Conservation (phyloP, 495 filamentous ascomycete genomes). For the Venustampulla echinocandica region DNA sequence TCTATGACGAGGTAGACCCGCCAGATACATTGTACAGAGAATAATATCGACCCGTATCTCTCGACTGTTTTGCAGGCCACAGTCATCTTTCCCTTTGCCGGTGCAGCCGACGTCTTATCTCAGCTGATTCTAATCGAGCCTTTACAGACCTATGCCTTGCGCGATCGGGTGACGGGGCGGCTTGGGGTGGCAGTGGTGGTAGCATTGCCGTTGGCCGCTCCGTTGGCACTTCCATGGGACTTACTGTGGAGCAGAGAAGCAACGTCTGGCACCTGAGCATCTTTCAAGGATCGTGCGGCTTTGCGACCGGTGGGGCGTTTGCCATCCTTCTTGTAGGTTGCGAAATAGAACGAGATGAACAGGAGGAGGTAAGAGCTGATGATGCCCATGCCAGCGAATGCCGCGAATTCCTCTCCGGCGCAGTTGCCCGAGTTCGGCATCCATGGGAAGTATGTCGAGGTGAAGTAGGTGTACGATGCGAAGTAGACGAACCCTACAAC, state of each 20-base stretch:
- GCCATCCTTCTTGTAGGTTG: constrained; percentile 85
- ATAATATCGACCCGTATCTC: constrained; percentile 5
- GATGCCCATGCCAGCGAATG: constrained; percentile 85
- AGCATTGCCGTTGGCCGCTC: constrained; percentile 27
- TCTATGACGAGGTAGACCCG: background rate
- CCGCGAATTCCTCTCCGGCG: constrained; percentile 95
- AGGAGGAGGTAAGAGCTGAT: constrained; percentile 89
- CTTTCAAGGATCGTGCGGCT: constrained; percentile 38
- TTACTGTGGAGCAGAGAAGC: constrained; percentile 26
- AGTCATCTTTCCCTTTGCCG: constrained; percentile 10
- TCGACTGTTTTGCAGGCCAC: background rate
- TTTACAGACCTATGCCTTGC: constrained; percentile 49
- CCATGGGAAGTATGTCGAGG: constrained; percentile 80
- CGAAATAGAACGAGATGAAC: constrained; percentile 98
- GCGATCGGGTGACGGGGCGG: constrained; percentile 41
- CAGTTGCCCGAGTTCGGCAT: constrained; percentile 77
- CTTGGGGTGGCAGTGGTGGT: constrained; percentile 36
- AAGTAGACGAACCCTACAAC: constrained; percentile 79
- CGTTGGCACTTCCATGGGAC: constrained; percentile 15
- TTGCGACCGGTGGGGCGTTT: constrained; percentile 53
- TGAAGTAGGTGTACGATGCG: constrained; percentile 92
- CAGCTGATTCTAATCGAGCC: background rate
- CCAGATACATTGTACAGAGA: constrained; percentile 23
- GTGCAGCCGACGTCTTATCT: constrained; percentile 2
- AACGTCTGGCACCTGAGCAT: constrained; percentile 27